phyloP scores from a whole-genome alignment of 2,329 filamentous ascomycete genomes.

The Cadophora luteo-olivacea region DNA sequence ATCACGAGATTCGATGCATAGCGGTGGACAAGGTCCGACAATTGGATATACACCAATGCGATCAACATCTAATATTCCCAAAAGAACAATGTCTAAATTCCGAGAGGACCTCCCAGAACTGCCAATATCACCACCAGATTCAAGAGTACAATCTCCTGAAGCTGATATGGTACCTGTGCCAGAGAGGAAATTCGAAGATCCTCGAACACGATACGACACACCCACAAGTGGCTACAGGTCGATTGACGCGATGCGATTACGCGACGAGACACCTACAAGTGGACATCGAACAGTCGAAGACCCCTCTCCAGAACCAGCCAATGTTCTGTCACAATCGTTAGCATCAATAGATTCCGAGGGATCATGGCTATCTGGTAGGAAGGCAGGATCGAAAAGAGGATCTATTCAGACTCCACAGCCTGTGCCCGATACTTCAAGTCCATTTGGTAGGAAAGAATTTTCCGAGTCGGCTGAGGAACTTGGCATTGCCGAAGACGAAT shows the following conservation, averaged over 20 bases:
- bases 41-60: conserved; percentile 39
- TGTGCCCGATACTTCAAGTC: conserved; percentile 50
- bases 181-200: conserved; percentile 36
- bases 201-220: conserved; percentile 54
- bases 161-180: conserved; percentile 50
- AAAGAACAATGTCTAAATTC: conserved; percentile 88
- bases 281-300: conserved; percentile 48
- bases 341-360: conserved; percentile 95
- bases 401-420: conserved; percentile 53
- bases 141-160: conserved; percentile 80
- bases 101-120: conserved; percentile 89
- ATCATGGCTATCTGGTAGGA: conserved; percentile 89
- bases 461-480: conserved; percentile 70
- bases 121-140: conserved; percentile 84
- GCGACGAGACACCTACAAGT: conserved; percentile 52
- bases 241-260: conserved; percentile 48
- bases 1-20: conserved; percentile 82
- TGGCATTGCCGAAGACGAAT: conserved; percentile 73
- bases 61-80: conserved; percentile 58
- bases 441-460: conserved; percentile 56
- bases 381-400: conserved; percentile 53
- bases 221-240: conserved; percentile 54
- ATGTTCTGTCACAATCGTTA: conserved; percentile 77
- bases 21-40: conserved; percentile 42
- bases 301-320: conserved; percentile 58